Percentiles rank a stretch among this genome's conserved stretches.
These are phyloP conservation scores for Aspergillus udagawae DNA, from an alignment of 2,329 filamentous ascomycete species.

Conservation along the genomic window DNA sequence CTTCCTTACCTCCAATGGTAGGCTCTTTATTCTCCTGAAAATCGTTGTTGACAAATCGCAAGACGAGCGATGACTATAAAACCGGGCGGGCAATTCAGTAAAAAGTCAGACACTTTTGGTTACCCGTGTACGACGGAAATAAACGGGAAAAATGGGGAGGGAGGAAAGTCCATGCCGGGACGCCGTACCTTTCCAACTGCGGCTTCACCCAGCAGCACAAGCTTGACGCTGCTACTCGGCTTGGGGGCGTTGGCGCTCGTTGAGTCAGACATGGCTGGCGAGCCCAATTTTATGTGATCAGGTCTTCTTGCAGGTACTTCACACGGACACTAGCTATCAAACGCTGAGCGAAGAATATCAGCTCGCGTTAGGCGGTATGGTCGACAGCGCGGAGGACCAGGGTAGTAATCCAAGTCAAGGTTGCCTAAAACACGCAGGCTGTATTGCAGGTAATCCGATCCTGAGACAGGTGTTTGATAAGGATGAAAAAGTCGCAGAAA, in stretches of 20 bases:
- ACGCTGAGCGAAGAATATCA: slow-evolving; percentile 18
- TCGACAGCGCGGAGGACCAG: slow-evolving; percentile 3
- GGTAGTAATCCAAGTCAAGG: slow-evolving; percentile 11
- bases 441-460: not conserved
- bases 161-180: slow-evolving; percentile 4
- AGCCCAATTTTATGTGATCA: slow-evolving; percentile 20
- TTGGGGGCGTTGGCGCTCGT: slow-evolving; percentile 67
- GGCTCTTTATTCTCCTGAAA: slow-evolving; percentile 99
- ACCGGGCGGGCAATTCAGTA: slow-evolving; percentile 4
- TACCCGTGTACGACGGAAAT: slow-evolving; percentile 14
- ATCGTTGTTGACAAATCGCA: slow-evolving; percentile 99
- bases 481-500: not conserved
- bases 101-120: slow-evolving; percentile 16
- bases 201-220: slow-evolving; percentile 94
- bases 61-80: slow-evolving; percentile 82
- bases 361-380: slow-evolving; percentile 16
- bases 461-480: not conserved
- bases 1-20: slow-evolving; percentile 80
- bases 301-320: slow-evolving; percentile 28
- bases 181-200: slow-evolving; percentile 88
- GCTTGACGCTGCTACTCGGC: slow-evolving; percentile 99
- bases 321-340: slow-evolving; percentile 19
- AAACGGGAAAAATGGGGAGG: not conserved
- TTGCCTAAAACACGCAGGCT: slow-evolving; percentile 18
- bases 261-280: slow-evolving; percentile 63